A percentile compares a stretch with the other conserved stretches of the same genome.
These are phyloP conservation scores for Aristolochia fimbriata DNA, from an alignment of 164 flowering plant species.

Conservation along the genomic window DNA sequence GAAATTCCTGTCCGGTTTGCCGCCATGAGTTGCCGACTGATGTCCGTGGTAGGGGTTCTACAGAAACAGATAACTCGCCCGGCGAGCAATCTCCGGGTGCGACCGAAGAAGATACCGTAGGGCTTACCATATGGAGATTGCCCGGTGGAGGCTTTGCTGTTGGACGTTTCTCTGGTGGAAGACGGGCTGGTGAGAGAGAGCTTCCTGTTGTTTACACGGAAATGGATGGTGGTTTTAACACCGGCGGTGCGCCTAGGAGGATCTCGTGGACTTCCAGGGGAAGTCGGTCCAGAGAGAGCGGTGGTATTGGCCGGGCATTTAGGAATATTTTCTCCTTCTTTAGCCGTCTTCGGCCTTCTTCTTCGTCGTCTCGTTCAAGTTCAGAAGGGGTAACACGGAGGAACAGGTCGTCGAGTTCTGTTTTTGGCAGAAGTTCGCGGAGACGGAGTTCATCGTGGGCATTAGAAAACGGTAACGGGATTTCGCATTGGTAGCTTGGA, in stretches of 20 bases:
- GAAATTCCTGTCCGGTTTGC: slow-evolving; percentile 78
- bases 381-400: slow-evolving; percentile 15
- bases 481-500: slow-evolving; percentile 18
- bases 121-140: slow-evolving; percentile 67
- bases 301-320: slow-evolving; percentile 38
- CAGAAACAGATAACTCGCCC: slow-evolving; percentile 10
- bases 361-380: slow-evolving; percentile 18
- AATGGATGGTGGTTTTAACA: slow-evolving; percentile 52
- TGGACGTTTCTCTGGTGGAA: slow-evolving; percentile 56
- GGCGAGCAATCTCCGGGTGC: slow-evolving; percentile 11
- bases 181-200: slow-evolving; percentile 38
- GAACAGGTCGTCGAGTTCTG: slow-evolving; percentile 18
- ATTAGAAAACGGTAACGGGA: slow-evolving; percentile 27
- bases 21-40: slow-evolving; percentile 58
- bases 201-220: slow-evolving; percentile 65
- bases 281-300: slow-evolving; percentile 28
- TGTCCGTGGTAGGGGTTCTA: slow-evolving; percentile 9
- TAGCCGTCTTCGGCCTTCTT: slow-evolving; percentile 24
- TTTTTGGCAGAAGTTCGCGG: slow-evolving; percentile 22
- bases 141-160: slow-evolving; percentile 90
- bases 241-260: slow-evolving; percentile 35
- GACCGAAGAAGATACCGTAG: slow-evolving; percentile 35
- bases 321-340: slow-evolving; percentile 38
- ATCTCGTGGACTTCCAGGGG: slow-evolving; percentile 38
- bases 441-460: slow-evolving; percentile 40